Conservation (phyloP, 805 yeast genomes). For the Metschnikowia lochheadii region DNA sequence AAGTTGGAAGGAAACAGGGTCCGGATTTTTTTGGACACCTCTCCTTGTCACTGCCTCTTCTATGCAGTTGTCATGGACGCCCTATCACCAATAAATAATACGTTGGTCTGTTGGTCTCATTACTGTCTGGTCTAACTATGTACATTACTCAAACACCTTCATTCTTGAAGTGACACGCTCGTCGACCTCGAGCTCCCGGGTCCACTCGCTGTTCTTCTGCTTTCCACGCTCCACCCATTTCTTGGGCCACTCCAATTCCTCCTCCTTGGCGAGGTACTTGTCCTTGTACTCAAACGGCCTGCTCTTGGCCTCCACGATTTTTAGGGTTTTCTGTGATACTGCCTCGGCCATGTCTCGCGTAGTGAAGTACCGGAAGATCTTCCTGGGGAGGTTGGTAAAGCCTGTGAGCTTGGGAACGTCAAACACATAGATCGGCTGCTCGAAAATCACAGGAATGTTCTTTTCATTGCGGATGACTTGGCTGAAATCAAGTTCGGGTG, state of each 20-base stretch:
- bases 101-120: not conserved
- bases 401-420: slow-evolving; percentile 80
- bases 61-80: not conserved
- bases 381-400: slow-evolving; percentile 66
- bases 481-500: slow-evolving; percentile 54
- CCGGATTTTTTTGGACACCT: no score
- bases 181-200: slow-evolving; percentile 67
- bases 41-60: no score
- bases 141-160: slow-evolving; percentile 38
- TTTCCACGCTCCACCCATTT: slow-evolving; percentile 78
- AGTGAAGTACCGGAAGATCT: slow-evolving; percentile 75
- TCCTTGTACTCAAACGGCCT: slow-evolving; percentile 52
- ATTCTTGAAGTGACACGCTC: slow-evolving; percentile 56
- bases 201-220: slow-evolving; percentile 83
- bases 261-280: slow-evolving; percentile 23
- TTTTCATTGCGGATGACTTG: slow-evolving; percentile 25
- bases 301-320: slow-evolving; percentile 47
- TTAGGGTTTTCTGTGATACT: slow-evolving; percentile 51
- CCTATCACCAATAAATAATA: not conserved
- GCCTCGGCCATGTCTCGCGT: slow-evolving; percentile 68
- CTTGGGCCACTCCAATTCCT: slow-evolving; percentile 23
- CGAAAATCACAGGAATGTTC: slow-evolving; percentile 56
- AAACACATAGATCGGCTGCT: slow-evolving; percentile 74
- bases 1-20: no score
- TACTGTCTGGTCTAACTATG: not conserved